Evolutionary conservation across 108 stramenopile genomes (phyloP).

Genomic region (Discostella stelligeroides): DNA sequence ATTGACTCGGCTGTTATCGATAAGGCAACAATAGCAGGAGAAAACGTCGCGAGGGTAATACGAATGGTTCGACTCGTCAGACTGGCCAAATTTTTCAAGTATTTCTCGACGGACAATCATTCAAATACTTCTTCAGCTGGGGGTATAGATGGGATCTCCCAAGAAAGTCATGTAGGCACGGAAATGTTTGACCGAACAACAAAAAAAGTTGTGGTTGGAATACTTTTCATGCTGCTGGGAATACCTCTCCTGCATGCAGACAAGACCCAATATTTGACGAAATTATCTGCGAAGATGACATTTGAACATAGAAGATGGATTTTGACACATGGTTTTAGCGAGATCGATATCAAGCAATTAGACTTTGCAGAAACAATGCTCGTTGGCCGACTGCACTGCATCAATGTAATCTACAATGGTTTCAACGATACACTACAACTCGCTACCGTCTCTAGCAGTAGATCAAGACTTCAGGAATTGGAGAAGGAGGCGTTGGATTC

Average conservation of each 20-base stretch:
- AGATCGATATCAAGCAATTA: constrained; percentile 21
- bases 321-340: constrained; percentile 5
- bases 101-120: constrained; percentile 34
- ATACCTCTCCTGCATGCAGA: constrained; percentile 53
- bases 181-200: constrained; percentile 66
- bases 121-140: background rate
- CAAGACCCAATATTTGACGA: constrained; percentile 40
- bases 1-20: constrained; percentile 22
- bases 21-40: constrained; percentile 45
- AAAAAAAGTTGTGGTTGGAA: constrained; percentile 60
- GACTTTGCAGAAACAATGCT: constrained; percentile 42
- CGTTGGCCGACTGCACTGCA: constrained; percentile 40
- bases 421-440: constrained; percentile 34
- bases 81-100: constrained; percentile 73
- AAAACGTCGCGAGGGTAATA: constrained; percentile 48
- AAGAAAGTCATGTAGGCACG: constrained; percentile 56
- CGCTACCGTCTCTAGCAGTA: constrained; percentile 31
- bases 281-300: constrained; percentile 51
- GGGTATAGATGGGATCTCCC: constrained; percentile 20
- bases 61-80: constrained; percentile 72
- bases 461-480: constrained; percentile 34
- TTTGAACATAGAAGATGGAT: constrained; percentile 37
- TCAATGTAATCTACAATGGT: constrained; percentile 39
- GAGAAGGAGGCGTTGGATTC: constrained; percentile 24
- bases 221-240: constrained; percentile 55